These are phyloP conservation scores for Pythium scleroteichum DNA, from an alignment of 352 stramenopile genomes.

Conservation along the genomic window DNA sequence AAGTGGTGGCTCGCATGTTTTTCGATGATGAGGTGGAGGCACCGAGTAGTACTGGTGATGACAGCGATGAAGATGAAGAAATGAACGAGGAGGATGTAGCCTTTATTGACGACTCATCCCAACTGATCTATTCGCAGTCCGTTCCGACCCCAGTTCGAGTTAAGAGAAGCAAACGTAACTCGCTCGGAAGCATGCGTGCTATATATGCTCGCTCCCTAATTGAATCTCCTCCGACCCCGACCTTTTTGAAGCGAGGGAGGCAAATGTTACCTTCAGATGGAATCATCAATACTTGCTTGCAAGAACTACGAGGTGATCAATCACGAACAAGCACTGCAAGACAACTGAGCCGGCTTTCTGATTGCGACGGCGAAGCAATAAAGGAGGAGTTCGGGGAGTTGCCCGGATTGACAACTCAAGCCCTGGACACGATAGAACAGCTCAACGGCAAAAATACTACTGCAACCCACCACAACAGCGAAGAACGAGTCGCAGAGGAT, in stretches of 20 bases:
- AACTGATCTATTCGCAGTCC: constrained; percentile 70
- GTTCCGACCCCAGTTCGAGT: constrained; percentile 19
- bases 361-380: not conserved
- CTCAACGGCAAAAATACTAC: too few relatives aligned
- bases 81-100: constrained; percentile 58
- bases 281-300: constrained; percentile 65
- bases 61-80: constrained; percentile 68
- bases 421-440: too few relatives aligned
- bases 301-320: constrained; percentile 24
- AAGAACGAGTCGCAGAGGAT: not conserved
- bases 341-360: not conserved
- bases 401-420: too few relatives aligned
- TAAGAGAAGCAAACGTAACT: constrained; percentile 29
- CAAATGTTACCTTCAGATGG: constrained; percentile 50
- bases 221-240: constrained; percentile 50
- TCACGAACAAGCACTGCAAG: not conserved
- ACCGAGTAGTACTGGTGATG: constrained; percentile 38
- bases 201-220: constrained; percentile 74
- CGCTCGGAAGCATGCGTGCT: constrained; percentile 62
- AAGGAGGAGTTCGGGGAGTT: too few relatives aligned
- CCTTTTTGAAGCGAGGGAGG: constrained; percentile 38
- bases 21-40: constrained; percentile 73
- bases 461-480: too few relatives aligned
- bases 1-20: constrained; percentile 44
- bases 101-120: constrained; percentile 85